Evolutionary conservation across 345 rosid species (phyloP).

Genomic region (Gossypium australe): DNA sequence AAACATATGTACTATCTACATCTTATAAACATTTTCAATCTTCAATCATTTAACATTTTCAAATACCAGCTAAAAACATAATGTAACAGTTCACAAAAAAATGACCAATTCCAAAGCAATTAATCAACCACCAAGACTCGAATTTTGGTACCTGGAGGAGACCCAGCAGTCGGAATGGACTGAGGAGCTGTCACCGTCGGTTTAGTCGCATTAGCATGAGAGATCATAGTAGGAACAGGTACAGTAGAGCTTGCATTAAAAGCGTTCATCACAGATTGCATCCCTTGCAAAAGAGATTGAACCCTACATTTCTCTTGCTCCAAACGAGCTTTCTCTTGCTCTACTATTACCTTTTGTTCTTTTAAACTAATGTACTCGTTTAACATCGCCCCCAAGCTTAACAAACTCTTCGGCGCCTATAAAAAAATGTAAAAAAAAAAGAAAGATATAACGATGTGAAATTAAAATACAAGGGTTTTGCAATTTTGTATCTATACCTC

Average conservation of each 20-base stretch:
- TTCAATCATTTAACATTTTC: background rate
- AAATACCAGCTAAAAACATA: background rate
- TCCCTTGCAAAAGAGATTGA: conserved; percentile 54
- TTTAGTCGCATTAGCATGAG: conserved; percentile 12
- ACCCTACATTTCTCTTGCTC: conserved; percentile 67
- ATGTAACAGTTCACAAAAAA: background rate
- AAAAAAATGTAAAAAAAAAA: too few relatives aligned
- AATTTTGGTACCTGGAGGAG: conserved; percentile 31
- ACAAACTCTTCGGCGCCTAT: conserved; percentile 61
- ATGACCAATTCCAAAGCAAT: background rate
- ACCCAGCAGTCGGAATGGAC: conserved; percentile 18
- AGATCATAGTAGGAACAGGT: conserved; percentile 28
- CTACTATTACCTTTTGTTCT: conserved; percentile 58
- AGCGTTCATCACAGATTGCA: conserved; percentile 66
- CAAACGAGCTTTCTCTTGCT: conserved; percentile 53
- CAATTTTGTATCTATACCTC: background rate
- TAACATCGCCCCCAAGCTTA: conserved; percentile 60
- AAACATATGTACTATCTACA: background rate
- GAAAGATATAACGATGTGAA: too few relatives aligned
- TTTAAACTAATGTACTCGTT: conserved; percentile 66
- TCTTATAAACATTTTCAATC: background rate
- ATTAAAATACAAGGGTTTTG: too few relatives aligned
- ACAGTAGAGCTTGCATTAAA: conserved; percentile 41
- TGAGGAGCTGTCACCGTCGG: conserved; percentile 20
- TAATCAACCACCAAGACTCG: background rate